Percentiles rank a stretch among this genome's conserved stretches.
phyloP scores from a whole-genome alignment of 768 basidiomycete species.

The Hypholoma sublateritium region DNA sequence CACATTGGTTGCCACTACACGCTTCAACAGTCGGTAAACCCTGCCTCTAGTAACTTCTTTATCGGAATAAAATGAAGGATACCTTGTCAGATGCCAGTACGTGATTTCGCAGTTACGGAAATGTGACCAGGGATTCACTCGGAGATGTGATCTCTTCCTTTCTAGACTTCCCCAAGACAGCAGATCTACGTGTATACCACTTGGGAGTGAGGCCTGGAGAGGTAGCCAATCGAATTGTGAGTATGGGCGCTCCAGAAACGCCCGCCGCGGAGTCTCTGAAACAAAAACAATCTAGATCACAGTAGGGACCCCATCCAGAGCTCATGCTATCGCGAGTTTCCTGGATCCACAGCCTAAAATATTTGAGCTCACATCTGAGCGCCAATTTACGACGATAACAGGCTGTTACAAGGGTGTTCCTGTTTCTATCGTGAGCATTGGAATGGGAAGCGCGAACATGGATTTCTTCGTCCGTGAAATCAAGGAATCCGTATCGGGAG shows the following conservation, averaged over 20 bases:
- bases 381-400: constrained; percentile 75
- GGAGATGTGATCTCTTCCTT: neutral
- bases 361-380: constrained; percentile 67
- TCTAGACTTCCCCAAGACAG: constrained; percentile 75
- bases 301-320: constrained; percentile 72
- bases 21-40: neutral
- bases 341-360: constrained; percentile 60
- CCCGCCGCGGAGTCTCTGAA: neutral
- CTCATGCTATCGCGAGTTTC: constrained; percentile 53
- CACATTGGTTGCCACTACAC: neutral
- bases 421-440: constrained; percentile 74
- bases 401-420: constrained; percentile 64
- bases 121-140: neutral
- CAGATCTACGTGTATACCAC: constrained; percentile 76
- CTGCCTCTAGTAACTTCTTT: neutral
- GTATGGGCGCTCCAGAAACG: constrained; percentile 12
- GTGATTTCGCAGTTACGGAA: constrained; percentile 23
- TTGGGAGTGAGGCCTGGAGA: constrained; percentile 74
- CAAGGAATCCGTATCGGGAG: constrained; percentile 69
- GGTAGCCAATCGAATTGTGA: constrained; percentile 78
- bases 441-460: constrained; percentile 82
- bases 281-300: constrained; percentile 49
- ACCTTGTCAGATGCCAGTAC: constrained; percentile 65
- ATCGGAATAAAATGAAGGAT: constrained; percentile 51
- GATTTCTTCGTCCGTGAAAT: constrained; percentile 86